Evolutionary conservation across 2,329 filamentous ascomycete species (phyloP).

Genomic region (Trichophyton equinum): DNA sequence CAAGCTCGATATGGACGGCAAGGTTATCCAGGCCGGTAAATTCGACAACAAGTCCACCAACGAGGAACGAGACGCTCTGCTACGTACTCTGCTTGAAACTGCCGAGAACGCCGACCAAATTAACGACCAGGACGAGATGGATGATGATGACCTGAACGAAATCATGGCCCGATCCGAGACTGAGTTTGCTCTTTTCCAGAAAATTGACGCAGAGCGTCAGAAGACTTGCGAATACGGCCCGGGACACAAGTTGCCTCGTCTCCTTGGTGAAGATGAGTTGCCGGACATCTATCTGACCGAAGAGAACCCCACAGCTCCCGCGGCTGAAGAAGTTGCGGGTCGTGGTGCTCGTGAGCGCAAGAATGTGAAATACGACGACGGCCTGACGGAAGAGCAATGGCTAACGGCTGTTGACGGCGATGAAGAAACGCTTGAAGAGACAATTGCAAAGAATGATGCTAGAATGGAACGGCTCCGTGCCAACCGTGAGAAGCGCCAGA

Average conservation of each 20-base stretch:
- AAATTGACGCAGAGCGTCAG: constrained; percentile 64
- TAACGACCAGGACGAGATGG: constrained; percentile 91
- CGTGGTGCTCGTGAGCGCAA: constrained; percentile 92
- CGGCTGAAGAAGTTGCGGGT: constrained; percentile 64
- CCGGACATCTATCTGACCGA: constrained; percentile 91
- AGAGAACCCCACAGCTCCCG: constrained; percentile 66
- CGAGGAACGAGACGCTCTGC: constrained; percentile 92
- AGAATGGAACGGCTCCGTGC: constrained; percentile 65
- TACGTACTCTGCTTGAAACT: constrained; percentile 82
- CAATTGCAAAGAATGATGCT: constrained; percentile 78
- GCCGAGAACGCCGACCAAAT: constrained; percentile 55
- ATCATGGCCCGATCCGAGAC: constrained; percentile 80
- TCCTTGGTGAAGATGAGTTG: constrained; percentile 77
- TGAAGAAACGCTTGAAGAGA: constrained; percentile 85
- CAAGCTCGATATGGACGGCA: constrained; percentile 98
- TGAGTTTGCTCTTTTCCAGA: constrained; percentile 65
- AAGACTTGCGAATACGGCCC: constrained; percentile 60
- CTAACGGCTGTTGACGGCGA: constrained; percentile 95
- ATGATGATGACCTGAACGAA: constrained; percentile 92
- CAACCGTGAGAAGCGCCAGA: constrained; percentile 56
- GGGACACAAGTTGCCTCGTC: constrained; percentile 54
- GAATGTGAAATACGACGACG: constrained; percentile 89
- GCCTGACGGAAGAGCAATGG: constrained; percentile 97
- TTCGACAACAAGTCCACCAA: constrained; percentile 99
- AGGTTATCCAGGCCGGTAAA: constrained; percentile 97